phyloP scores from a whole-genome alignment of 306 rosid species.

The Elaeagnus macrophylla region DNA sequence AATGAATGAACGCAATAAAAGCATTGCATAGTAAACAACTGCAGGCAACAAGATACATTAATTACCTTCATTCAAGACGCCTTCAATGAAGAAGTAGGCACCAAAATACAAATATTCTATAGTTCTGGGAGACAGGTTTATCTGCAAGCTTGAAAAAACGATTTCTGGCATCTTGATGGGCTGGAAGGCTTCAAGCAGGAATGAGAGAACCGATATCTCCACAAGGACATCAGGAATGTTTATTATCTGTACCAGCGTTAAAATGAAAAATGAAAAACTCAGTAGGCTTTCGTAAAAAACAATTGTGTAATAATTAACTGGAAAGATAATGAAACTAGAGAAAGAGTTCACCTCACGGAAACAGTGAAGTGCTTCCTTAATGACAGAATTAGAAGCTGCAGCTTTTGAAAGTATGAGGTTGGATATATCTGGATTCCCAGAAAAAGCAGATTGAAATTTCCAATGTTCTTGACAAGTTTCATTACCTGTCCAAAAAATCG shows the following conservation, averaged over 20 bases:
- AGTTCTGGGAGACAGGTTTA: slow-evolving; percentile 24
- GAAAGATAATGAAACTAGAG: background rate
- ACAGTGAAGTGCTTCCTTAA: slow-evolving; percentile 30
- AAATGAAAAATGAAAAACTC: background rate
- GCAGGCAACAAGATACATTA: slow-evolving; percentile 3
- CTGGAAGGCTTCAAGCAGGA: slow-evolving; percentile 36
- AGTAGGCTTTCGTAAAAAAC: background rate
- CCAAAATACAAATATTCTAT: slow-evolving; percentile 23
- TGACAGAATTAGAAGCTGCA: slow-evolving; percentile 17
- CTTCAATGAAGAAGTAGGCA: slow-evolving; percentile 24
- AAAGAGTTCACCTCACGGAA: slow-evolving; percentile 25
- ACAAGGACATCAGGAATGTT: slow-evolving; percentile 22
- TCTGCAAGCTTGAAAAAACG: slow-evolving; percentile 16
- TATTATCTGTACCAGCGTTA: slow-evolving; percentile 15
- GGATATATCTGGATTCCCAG: slow-evolving; percentile 30
- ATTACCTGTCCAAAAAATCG: slow-evolving; percentile 13
- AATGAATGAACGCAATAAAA: background rate
- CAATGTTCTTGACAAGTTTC: slow-evolving; percentile 30
- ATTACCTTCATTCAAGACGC: slow-evolving; percentile 25
- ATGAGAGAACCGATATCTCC: slow-evolving; percentile 18
- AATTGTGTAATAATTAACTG: slow-evolving; percentile 1
- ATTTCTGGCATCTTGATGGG: slow-evolving; percentile 18
- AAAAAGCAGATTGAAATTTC: slow-evolving; percentile 23
- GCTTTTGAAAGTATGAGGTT: slow-evolving; percentile 23
- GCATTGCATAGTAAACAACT: background rate